Evolutionary conservation across 768 basidiomycete genomes (phyloP).

Genomic region (Hortiboletus campestris): DNA sequence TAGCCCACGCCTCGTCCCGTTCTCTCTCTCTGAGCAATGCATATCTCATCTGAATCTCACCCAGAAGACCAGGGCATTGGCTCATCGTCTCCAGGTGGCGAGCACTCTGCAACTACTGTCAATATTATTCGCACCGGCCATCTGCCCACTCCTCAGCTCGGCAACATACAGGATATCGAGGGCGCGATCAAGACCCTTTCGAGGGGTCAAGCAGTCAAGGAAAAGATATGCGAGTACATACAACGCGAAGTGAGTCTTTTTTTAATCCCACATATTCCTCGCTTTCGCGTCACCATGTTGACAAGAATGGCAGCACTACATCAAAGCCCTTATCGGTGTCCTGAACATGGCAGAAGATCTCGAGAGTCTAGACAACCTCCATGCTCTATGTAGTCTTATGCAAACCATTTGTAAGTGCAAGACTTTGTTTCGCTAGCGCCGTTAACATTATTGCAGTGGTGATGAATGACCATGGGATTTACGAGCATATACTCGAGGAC

Average conservation of each 20-base stretch:
- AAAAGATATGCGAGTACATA: conserved; percentile 88
- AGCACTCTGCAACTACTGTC: conserved; percentile 56
- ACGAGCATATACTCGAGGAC: conserved; percentile 93
- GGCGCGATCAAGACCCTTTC: conserved; percentile 71
- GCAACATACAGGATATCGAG: conserved; percentile 78
- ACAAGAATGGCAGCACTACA: conserved; percentile 62
- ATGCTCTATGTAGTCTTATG: conserved; percentile 88
- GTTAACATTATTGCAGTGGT: conserved; percentile 55
- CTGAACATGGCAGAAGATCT: conserved; percentile 89
- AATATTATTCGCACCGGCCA: conserved; percentile 69
- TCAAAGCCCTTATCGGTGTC: conserved; percentile 81
- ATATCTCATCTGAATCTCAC: conserved; percentile 13
- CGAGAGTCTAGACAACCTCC: conserved; percentile 86
- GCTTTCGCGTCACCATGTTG: not conserved
- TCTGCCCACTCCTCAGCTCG: conserved; percentile 73
- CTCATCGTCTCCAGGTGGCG: conserved; percentile 66
- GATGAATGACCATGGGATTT: conserved; percentile 91
- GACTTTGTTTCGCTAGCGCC: not conserved
- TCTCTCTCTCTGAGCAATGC: conserved; percentile 14
- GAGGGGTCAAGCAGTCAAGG: conserved; percentile 70
- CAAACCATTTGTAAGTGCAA: conserved; percentile 81
- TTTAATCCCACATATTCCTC: not conserved
- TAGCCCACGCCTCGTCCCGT: conserved; percentile 9
- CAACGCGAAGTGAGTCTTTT: conserved; percentile 66
- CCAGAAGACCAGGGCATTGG: conserved; percentile 47